Conservation (phyloP, 331 rosid species). For the Quercus tomentella region DNA sequence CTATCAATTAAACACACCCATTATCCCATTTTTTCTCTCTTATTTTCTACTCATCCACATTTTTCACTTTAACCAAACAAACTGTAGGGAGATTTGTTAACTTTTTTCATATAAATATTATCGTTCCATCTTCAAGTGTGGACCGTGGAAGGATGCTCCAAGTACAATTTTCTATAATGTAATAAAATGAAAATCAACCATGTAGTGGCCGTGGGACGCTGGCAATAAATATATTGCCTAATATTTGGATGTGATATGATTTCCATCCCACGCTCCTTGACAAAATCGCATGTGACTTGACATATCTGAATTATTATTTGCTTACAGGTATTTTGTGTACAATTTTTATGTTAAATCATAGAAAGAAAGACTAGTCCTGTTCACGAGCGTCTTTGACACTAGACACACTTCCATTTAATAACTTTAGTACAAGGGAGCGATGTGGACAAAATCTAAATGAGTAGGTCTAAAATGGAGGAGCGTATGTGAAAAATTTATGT, state of each 20-base stretch:
- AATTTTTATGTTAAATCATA: conserved; percentile 21
- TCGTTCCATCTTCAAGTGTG: conserved; percentile 5
- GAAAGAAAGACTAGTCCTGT: neutral
- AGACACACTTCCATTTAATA: conserved; percentile 17
- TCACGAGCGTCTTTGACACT: conserved; percentile 33
- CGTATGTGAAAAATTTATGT: conserved; percentile 3
- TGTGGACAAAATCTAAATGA: neutral
- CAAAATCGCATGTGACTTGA: conserved; percentile 44
- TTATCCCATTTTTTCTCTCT: no score
- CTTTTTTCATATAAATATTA: neutral
- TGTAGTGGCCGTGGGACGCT: conserved; percentile 30
- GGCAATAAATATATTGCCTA: conserved; percentile 13
- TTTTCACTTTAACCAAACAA: no score
- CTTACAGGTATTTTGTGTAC: conserved; percentile 29
- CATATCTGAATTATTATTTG: conserved; percentile 21
- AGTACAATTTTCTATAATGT: conserved; percentile 16
- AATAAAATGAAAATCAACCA: neutral
- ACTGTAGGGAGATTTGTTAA: no score
- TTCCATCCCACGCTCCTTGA: conserved; percentile 26
- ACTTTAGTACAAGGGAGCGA: conserved; percentile 21
- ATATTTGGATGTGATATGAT: conserved; percentile 33
- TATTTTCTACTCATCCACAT: no score
- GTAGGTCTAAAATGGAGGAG: conserved; percentile 15
- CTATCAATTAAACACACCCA: no score
- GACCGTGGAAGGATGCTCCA: conserved; percentile 29